phyloP scores from a whole-genome alignment of 2,329 filamentous ascomycete species.

The Epicoccum nigrum region DNA sequence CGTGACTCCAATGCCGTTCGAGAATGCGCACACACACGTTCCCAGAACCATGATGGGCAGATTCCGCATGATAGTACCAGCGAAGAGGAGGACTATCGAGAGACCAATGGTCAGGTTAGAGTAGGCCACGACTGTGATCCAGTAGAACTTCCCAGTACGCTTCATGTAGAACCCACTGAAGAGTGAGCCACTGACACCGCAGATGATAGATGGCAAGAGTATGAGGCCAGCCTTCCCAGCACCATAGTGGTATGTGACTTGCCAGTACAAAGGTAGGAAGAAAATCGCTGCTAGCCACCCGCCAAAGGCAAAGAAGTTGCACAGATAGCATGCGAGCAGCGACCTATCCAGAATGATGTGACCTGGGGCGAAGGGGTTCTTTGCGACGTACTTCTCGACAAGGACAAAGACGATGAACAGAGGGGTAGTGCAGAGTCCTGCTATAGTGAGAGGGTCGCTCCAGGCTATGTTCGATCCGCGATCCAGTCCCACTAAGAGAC shows the following conservation, averaged over 20 bases:
- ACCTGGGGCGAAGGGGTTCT: constrained; percentile 75
- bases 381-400: constrained; percentile 70
- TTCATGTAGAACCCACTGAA: constrained; percentile 71
- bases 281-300: constrained; percentile 68
- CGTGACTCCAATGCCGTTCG: constrained; percentile 68
- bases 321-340: constrained; percentile 70
- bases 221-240: constrained; percentile 69
- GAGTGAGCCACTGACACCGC: constrained; percentile 68
- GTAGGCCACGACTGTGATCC: constrained; percentile 67
- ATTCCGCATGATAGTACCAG: constrained; percentile 59
- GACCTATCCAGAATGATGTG: constrained; percentile 72
- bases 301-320: constrained; percentile 74
- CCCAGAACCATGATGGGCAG: constrained; percentile 62
- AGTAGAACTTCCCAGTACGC: constrained; percentile 73
- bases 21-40: constrained; percentile 60
- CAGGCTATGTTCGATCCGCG: constrained; percentile 75
- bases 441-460: constrained; percentile 63
- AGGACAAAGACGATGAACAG: constrained; percentile 71
- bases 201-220: constrained; percentile 69
- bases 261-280: constrained; percentile 79
- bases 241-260: constrained; percentile 69
- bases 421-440: constrained; percentile 61
- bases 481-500: constrained; percentile 73
- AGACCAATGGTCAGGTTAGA: constrained; percentile 60
- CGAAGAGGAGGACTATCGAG: constrained; percentile 62